Base-by-base conservation (phyloP, 1,284 basidiomycete species). In the Coriolopsis trogii region DNA sequence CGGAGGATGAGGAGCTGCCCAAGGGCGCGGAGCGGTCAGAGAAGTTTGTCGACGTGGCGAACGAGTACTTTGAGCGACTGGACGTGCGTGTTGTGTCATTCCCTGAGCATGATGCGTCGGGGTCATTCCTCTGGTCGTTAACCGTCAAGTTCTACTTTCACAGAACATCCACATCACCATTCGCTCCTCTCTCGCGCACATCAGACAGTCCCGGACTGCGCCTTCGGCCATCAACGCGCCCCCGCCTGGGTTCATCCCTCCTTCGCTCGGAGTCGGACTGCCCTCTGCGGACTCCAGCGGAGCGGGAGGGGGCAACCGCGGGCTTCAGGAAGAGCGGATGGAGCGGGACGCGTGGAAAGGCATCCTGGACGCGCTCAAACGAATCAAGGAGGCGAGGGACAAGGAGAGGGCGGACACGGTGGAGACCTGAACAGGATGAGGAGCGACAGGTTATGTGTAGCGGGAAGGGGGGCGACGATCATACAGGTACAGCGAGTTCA, bases 21-120 rank as follows among this genome's bases (percentile, higher is more conserved):
- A 85, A 88, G 62, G 88, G 87, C 28, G 89, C 87, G 55, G 89
- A 91, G 67, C 77, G 89, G 34, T 89, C 87, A 10, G 89, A 91
- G 61, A 85, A 89, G 63, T 91, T 91, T 60, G 89, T 91, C 38
- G 74, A 87, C 38, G 87, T 91, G 73, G 87, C 88, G 42, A 87
- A 83, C 70, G 87, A 90, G 64, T 92, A 91, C 68, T 92, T 91
- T 65, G 83, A 91, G 59, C 82, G 84, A 23, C 75, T 92, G 8
- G 85, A 92, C 65, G 90, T 91, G 63, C 60, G 84, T 76, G 1
- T 30, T 9, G 0, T 31, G 9, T 21, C 41, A 2, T 33, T 29
- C 12, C n/a, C 26, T 36, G 15, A 21, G 26, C 26, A 5, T n/a
- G n/a, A 2, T 18, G 8, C 16, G 18, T 6, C 23, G 30, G 26